phyloP scores from a whole-genome alignment of 208 protist genomes.

The Crithidia fasciculata region DNA sequence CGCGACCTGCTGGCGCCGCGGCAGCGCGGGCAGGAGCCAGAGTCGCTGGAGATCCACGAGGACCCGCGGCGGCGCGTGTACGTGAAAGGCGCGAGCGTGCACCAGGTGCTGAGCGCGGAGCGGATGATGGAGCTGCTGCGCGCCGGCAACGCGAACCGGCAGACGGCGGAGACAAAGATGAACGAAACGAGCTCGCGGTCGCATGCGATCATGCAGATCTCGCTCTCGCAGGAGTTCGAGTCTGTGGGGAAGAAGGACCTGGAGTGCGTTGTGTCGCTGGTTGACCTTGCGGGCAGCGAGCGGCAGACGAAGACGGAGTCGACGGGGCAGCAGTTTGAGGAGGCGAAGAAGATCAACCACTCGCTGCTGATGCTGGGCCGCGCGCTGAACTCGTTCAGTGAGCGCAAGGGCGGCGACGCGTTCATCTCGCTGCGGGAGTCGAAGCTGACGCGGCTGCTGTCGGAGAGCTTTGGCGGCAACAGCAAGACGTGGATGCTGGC shows the following conservation, averaged over 20 bases:
- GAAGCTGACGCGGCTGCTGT: constrained; percentile 89
- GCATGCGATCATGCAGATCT: constrained; percentile 81
- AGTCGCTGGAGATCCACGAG: constrained; percentile 75
- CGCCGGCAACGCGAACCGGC: constrained; percentile 69
- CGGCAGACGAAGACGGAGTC: constrained; percentile 86
- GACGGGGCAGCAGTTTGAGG: constrained; percentile 77
- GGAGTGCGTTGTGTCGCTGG: constrained; percentile 74
- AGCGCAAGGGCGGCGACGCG: constrained; percentile 59
- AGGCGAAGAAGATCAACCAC: constrained; percentile 92
- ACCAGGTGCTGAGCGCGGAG: constrained; percentile 72
- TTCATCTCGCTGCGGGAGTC: constrained; percentile 88
- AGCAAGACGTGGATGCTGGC: constrained; percentile 94
- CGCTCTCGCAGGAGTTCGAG: constrained; percentile 65
- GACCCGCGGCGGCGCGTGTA: constrained; percentile 67
- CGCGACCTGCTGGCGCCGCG: constrained; percentile 72
- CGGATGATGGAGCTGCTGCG: constrained; percentile 71
- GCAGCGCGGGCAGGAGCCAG: constrained; percentile 72
- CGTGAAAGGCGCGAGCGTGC: constrained; percentile 65
- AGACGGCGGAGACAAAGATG: constrained; percentile 82
- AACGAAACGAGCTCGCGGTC: constrained; percentile 91
- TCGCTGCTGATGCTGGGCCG: constrained; percentile 88
- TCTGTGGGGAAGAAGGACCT: constrained; percentile 51
- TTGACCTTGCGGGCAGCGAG: constrained; percentile 87
- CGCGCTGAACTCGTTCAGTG: constrained; percentile 85
- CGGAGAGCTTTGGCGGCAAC: constrained; percentile 92